Base-by-base conservation (phyloP, 805 yeast genomes). In the Wickerhamomyces queroliae region DNA sequence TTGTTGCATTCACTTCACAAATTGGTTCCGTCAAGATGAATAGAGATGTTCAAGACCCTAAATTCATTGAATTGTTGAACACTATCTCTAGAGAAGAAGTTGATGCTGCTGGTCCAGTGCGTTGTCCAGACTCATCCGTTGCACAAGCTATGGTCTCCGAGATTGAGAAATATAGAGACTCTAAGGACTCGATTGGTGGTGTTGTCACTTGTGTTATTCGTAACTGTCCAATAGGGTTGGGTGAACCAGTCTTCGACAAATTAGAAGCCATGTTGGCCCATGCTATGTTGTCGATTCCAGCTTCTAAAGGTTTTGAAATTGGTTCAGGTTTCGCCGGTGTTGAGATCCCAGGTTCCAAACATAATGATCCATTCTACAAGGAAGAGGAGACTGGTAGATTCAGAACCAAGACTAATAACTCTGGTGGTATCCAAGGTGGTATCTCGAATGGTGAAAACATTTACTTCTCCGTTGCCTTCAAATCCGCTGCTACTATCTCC, bases 341-440 rank as follows among this genome's bases (percentile, higher is more conserved):
- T 37, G 70, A 72, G 41, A 78, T 91, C 49, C 91, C 95, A 37
- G 99, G 99, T 20, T 90, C 97, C 12, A 63, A 83, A 65, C 99
- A 93, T 69, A 93, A 93, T 55, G 99, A 93, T 64, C 73, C 90
- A 24, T 93, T 93, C 59, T 69, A 66, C 56, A 72, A 62, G 47
- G 87, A 79, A 53, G 78, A 71, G 42, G 69, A 70, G 20, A 59
- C 74, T 11, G 78, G 80, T 21, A 74, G 72, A 55, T 71, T 93
- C 58, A 83, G 91, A 63, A 93, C 99, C 20, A 72, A 62, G 52
- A 90, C 98, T 16, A 93, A 93, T 69, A 80, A 83, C 64, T 85
- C 95, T 15, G 99, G 98, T 53, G 99, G 99, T 67, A 78, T 89
- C 47, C 99, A 93, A 71, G 99, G 99, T 58, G 99, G 99, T 58